Conservation (phyloP, 768 basidiomycete species). For the Trametes punicea region DNA sequence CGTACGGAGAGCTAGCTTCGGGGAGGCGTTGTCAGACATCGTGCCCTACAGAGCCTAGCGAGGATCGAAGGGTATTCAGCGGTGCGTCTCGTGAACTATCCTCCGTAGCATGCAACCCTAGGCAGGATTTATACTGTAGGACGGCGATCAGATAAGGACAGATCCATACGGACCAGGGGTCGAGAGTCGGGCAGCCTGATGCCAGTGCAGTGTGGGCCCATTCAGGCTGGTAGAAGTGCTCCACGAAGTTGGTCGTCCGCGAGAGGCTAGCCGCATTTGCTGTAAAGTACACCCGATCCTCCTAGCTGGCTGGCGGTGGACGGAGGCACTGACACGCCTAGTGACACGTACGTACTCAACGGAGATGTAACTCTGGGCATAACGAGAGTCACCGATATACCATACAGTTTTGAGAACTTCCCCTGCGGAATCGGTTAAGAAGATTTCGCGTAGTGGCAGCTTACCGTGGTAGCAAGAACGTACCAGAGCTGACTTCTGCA, state of each 20-base stretch:
- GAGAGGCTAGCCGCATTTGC: background rate
- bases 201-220: too few species aligned
- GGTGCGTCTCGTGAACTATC: too few species aligned
- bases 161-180: background rate
- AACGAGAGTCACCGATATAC: background rate
- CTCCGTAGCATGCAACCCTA: too few species aligned
- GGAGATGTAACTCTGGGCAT: background rate
- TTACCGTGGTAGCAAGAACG: background rate
- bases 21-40: background rate
- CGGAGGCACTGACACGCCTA: too few species aligned
- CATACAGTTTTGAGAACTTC: background rate
- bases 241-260: background rate
- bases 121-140: too few species aligned
- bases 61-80: too few species aligned
- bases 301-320: too few species aligned
- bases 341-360: background rate
- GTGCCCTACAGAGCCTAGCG: background rate
- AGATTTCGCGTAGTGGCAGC: background rate
- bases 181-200: background rate
- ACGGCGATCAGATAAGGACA: too few species aligned
- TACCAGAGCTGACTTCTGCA: background rate
- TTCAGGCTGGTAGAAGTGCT: too few species aligned
- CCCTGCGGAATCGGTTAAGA: background rate
- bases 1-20: conserved; percentile 21
- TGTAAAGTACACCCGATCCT: background rate